Conservation (phyloP, 495 filamentous ascomycete species). For the Chaetomium cochliodes region DNA sequence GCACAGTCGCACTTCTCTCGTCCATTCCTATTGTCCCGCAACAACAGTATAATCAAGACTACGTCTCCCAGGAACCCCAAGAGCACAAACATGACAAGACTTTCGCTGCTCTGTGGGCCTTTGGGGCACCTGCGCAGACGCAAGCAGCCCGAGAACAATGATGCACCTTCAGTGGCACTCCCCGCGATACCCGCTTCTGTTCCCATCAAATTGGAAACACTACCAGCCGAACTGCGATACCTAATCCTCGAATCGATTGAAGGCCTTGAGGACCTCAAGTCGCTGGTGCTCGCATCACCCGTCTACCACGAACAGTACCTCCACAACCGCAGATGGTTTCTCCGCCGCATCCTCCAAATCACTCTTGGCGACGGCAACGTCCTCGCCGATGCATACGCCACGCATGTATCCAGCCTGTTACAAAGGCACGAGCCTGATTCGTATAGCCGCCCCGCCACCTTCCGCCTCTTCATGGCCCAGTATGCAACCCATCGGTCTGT, state of each 20-base stretch:
- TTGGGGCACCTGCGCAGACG: neutral
- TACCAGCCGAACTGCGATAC: constrained; percentile 21
- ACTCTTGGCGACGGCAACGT: constrained; percentile 21
- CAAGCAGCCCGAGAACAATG: neutral
- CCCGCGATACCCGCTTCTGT: neutral
- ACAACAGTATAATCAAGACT: too few species aligned
- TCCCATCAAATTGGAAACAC: constrained; percentile 3
- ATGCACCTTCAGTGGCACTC: neutral
- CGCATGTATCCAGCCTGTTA: constrained; percentile 3
- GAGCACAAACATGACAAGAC: neutral
- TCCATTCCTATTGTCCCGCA: too few species aligned
- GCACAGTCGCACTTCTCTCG: too few species aligned
- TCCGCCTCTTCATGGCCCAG: constrained; percentile 15
- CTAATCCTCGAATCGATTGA: constrained; percentile 20
- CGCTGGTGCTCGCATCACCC: constrained; percentile 33
- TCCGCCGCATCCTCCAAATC: constrained; percentile 18
- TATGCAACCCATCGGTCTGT: constrained; percentile 11
- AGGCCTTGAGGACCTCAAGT: constrained; percentile 23
- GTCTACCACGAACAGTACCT: constrained; percentile 35
- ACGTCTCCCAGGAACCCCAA: too few species aligned
- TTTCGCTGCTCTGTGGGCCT: neutral
- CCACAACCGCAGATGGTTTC: constrained; percentile 22
- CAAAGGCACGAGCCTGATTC: neutral
- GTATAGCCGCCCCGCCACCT: neutral
- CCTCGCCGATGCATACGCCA: constrained; percentile 25